phyloP scores from a whole-genome alignment of 129 eudicot species.

The Tanacetum coccineum region DNA sequence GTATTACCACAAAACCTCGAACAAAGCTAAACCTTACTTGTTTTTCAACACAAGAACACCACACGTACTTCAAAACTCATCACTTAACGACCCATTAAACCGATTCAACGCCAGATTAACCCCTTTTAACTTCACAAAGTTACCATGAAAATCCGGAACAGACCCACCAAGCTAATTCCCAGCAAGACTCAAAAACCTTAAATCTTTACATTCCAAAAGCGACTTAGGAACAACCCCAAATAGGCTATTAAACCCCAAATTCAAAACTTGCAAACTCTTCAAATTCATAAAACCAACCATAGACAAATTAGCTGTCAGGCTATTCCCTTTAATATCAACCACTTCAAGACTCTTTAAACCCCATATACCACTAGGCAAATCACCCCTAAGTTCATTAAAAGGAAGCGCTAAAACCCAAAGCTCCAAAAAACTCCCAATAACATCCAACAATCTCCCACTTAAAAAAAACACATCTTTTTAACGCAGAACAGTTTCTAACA shows the following conservation, averaged over 20 bases:
- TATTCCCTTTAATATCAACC: conserved; percentile 74
- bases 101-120: conserved; percentile 50
- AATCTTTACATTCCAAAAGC: conserved; percentile 37
- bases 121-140: conserved; percentile 38
- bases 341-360: conserved; percentile 51
- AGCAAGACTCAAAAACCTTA: conserved; percentile 42
- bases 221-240: conserved; percentile 50
- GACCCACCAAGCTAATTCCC: conserved; percentile 41
- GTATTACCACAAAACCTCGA: too few species aligned
- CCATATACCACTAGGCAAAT: conserved; percentile 54
- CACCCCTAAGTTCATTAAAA: conserved; percentile 54
- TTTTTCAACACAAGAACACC: conserved; percentile 40
- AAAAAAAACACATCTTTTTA: conserved; percentile 32
- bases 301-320: conserved; percentile 41
- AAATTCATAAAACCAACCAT: conserved; percentile 33
- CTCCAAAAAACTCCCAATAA: conserved; percentile 42
- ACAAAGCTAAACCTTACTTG: too few species aligned
- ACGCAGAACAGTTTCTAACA: conserved; percentile 40
- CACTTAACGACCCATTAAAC: conserved; percentile 39
- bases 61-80: conserved; percentile 41
- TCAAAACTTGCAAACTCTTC: conserved; percentile 57
- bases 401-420: conserved; percentile 69
- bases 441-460: conserved; percentile 43
- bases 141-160: conserved; percentile 50
- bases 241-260: conserved; percentile 47